Evolutionary conservation across 768 basidiomycete species (phyloP), one percentile per base, ranked within the genome.

Genomic region (Amanita rubescens): DNA sequence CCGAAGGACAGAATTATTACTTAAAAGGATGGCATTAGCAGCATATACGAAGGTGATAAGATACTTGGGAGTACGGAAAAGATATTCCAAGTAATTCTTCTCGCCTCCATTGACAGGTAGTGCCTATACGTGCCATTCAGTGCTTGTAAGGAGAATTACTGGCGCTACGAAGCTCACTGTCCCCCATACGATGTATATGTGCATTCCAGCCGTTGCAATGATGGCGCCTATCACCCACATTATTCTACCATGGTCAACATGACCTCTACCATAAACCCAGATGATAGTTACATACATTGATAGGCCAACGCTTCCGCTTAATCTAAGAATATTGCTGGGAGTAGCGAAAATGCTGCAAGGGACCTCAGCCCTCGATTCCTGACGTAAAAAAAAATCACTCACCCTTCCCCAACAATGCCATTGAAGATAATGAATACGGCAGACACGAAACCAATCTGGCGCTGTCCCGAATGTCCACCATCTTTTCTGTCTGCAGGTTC

Each of bases 141-240:
- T 20, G 9, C 19, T 22, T 22, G 22, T 19, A 3, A 14, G 41
- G 5, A 42, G 19, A 19, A 3, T 20, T 10, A 3, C 8, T 4
- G 27, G 27, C 8, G 27, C 27, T 30, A 30, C 43, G 32, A 43
- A 50, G 56, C 75, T 58, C 55, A 86, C 85, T 20, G 85, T 87
- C 19, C 86, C 86, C n/a, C 86, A 73, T 61, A 87, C 87, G 14
- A 87, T 73, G 58, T 81, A 89, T 3, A 87, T 85, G 0, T 79
- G 75, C 2, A 85, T 84, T 3, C 87, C 87, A 38, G 78, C 75
- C 0, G 78, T 73, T 1, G 87, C 84, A 33, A 87, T 75, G 30
- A 75, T 62, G 3, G 86, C 79, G 0, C 86, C 87, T 5, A 85
- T 60, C 14, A 87, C 67, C 87, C 87, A 89, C 79, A 87, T 80